These are phyloP conservation scores for Zygotorulaspora danielsina DNA, from an alignment of 805 yeast genomes.

Conservation along the genomic window DNA sequence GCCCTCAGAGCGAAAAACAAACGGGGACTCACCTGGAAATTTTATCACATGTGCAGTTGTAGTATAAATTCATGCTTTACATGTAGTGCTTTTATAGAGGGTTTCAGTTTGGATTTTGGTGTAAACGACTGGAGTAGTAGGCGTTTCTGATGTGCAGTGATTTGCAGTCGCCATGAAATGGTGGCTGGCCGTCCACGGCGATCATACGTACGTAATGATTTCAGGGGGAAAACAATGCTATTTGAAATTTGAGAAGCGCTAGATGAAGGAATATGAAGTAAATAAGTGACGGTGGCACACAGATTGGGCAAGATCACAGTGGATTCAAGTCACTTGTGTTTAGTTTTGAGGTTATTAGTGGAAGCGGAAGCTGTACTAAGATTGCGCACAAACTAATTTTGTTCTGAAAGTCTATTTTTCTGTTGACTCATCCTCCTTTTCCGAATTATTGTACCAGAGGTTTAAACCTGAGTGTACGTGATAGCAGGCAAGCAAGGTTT, in stretches of 20 bases:
- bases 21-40: no score
- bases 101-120: no score
- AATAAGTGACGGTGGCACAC: background rate
- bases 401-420: background rate
- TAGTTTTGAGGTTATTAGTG: background rate
- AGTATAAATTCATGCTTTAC: no score
- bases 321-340: background rate
- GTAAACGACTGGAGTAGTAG: no score
- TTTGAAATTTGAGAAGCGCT: background rate
- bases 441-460: background rate
- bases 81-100: no score
- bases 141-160: no score
- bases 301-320: background rate
- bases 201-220: background rate
- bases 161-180: background rate
- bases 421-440: background rate
- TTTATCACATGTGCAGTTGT: no score
- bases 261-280: no score
- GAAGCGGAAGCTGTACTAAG: background rate
- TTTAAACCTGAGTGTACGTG: background rate
- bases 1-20: no score
- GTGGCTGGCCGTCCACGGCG: background rate
- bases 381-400: background rate
- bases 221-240: slow-evolving; percentile 1
- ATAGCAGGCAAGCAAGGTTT: no score